Evolutionary conservation across 306 rosid species (phyloP), one percentile per base, ranked within the genome.

Genomic region (Myrica gale): DNA sequence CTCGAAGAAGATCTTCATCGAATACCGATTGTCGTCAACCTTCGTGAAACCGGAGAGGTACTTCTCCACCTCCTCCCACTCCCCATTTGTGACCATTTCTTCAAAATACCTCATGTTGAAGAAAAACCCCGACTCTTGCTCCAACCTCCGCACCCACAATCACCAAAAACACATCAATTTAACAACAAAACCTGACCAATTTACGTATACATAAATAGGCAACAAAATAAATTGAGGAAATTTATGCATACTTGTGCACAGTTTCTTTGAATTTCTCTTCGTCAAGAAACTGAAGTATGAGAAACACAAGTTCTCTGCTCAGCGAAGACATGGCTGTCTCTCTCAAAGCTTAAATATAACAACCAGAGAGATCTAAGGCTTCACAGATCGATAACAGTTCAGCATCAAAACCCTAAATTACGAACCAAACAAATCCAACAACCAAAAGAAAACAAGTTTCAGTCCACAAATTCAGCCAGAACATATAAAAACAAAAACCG

Each of bases 11-110:
- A 96, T 96, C 91, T 96, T 96, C 99, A 96, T 96, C 4, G 99
- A 96, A 83, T 96, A 96, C 83, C 99, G 76, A 79, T 96, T 96
- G 82, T 96, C 99, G 79, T 96, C 99, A 44, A 96, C 99, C 91
- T 96, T 96, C 6, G 99, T 96, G 73, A 96, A 92, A 75, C 99
- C 99, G 72, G 99, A 90, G 78, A 96, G 84, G 84, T 96, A 96
- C 84, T 90, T 96, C 81, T 96, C 99, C 77, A 96, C 94, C 89
- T 96, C 99, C 42, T 92, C 99, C 99, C 99, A 96, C 89, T 92
- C 99, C 63, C 99, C 99, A 86, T 82, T 86, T 7, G 93, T 92
- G 73, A 96, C 97, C 99, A 96, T 92, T 73, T 96, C 98, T 84
- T 96, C 99, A 51, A 96, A 96, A 79, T 92, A 88, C 86, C 96